Base-by-base conservation (phyloP, 306 rosid species). In the Rubus idaeus region DNA sequence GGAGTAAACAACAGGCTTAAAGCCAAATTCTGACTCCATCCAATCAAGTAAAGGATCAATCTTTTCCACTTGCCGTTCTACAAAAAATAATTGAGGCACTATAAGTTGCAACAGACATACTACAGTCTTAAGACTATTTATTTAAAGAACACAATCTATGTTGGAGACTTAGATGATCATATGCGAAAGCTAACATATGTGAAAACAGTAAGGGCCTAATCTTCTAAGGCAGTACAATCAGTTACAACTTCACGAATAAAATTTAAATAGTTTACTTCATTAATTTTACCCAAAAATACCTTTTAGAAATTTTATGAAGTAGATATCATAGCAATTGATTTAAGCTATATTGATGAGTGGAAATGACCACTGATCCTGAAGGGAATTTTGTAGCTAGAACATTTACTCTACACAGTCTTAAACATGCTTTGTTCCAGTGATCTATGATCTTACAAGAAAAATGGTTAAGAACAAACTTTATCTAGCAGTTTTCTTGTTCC, bases 21-120 rank as follows among this genome's bases (percentile, higher is more conserved):
- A 83, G 76, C 97, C 99, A 82, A 92, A 92, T 76, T 95, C 97
- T 0, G 87, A 90, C 79, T 84, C 86, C 83, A 90, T 67, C 99
- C 99, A 95, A 42, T 51, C 77, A 68, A 95, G 97, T 66, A 92
- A 77, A 37, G 97, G 99, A 78, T 95, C 93, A 6, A 92, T 70
- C 80, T 92, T 92, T 84, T 87, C 91, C 85, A 90, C 93, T 84
- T 95, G 99, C 42, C 82, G 79, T 23, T 90, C 99, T 95, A 80
- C 86, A 80, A 75, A 68, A 74, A 65, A 61, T 13, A 37, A 40
- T 56, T 7, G 16, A 79, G 67, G 49, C 6, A 62, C 75, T 41
- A 79, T 69, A 69, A 52, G 23, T 80, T 66, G 46, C 53, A 75
- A 41, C 35, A 40, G 65, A 52, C 5, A 10, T 73, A 42, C 21